Base-by-base conservation (phyloP, 305 asterid genomes). In the Solanum hybrid region DNA sequence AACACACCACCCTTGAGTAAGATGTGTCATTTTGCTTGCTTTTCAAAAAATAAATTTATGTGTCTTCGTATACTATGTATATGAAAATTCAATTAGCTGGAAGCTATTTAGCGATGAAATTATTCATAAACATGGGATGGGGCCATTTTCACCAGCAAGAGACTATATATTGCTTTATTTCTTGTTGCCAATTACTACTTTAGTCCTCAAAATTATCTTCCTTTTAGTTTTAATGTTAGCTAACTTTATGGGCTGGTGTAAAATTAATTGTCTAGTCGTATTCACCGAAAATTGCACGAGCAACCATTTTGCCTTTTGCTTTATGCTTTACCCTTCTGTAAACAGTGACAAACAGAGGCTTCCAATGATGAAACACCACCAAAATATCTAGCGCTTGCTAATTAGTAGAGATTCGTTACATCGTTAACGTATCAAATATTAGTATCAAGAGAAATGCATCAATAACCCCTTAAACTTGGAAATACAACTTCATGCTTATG, bases 111-210 rank as follows among this genome's bases (percentile, higher is more conserved):
- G n/a, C 67, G n/a, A 57, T 57, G 67, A 18, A 57, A 57, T 57
- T 16, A 57, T 57, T 57, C 4, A 57, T 57, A 57, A 57, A 90
- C 89, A 86, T 92, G 93, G 87, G 26, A 82, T 82, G 18, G 71
- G 94, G 6, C 93, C 94, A 91, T 89, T 91, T 40, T 90, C 91
- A 91, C 90, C 89, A 85, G 64, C 85, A 90, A n/a, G 57, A 34
- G 37, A 75, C 46, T 29, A n/a, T 16, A 61, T 26, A 71, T 6
- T 71, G 69, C 37, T 61, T 74, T 75, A 46, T 39, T 29, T 12
- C 79, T 4, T 76, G 3, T 36, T 31, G 28, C 33, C 51, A 35
- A 24, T 36, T 61, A n/a, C 64, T 22, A 33, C 46, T 34, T 31
- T 22, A 34, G 46, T 22, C 26, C 5, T 64, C 14, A 33, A 61